phyloP scores from a whole-genome alignment of 768 basidiomycete species.

The Auriscalpium microsporum region DNA sequence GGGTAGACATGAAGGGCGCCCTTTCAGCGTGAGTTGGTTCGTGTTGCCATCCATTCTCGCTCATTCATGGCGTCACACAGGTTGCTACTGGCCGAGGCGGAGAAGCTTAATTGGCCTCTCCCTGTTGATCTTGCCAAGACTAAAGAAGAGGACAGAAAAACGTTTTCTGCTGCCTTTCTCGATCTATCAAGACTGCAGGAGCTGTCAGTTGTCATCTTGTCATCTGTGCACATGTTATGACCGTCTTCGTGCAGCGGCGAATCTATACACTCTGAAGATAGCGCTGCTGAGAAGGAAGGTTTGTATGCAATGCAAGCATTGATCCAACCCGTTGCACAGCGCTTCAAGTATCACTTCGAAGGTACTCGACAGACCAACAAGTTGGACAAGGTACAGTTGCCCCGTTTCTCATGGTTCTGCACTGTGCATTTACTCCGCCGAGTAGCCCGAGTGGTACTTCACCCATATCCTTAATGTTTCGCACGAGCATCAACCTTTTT shows the following conservation, averaged over 20 bases:
- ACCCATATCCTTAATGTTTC: slow-evolving; percentile 82
- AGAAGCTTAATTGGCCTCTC: slow-evolving; percentile 81
- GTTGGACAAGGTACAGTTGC: slow-evolving; percentile 67
- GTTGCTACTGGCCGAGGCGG: slow-evolving; percentile 51
- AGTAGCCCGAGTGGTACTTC: slow-evolving; percentile 95
- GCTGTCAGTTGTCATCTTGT: slow-evolving; percentile 42
- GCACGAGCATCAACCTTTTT: slow-evolving; percentile 78
- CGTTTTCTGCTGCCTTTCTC: slow-evolving; percentile 73
- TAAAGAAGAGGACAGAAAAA: slow-evolving; percentile 39
- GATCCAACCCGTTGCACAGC: slow-evolving; percentile 69
- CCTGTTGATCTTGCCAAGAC: slow-evolving; percentile 55
- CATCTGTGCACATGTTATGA: slow-evolving; percentile 2
- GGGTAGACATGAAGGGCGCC: slow-evolving; percentile 62
- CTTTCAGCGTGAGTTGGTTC: slow-evolving; percentile 44
- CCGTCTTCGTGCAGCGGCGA: slow-evolving; percentile 36
- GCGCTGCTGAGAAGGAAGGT: slow-evolving; percentile 38
- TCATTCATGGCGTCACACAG: slow-evolving; percentile 30
- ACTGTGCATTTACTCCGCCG: not conserved
- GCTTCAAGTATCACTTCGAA: slow-evolving; percentile 96
- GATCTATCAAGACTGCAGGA: slow-evolving; percentile 70
- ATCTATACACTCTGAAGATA: slow-evolving; percentile 27
- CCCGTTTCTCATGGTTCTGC: not conserved
- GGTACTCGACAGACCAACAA: slow-evolving; percentile 80
- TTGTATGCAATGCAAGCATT: slow-evolving; percentile 83
- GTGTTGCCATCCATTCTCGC: slow-evolving; percentile 1